Evolutionary conservation across 2,329 filamentous ascomycete genomes (phyloP), one percentile per base, ranked within the genome.

Genomic region (Colletotrichum acutatum): DNA sequence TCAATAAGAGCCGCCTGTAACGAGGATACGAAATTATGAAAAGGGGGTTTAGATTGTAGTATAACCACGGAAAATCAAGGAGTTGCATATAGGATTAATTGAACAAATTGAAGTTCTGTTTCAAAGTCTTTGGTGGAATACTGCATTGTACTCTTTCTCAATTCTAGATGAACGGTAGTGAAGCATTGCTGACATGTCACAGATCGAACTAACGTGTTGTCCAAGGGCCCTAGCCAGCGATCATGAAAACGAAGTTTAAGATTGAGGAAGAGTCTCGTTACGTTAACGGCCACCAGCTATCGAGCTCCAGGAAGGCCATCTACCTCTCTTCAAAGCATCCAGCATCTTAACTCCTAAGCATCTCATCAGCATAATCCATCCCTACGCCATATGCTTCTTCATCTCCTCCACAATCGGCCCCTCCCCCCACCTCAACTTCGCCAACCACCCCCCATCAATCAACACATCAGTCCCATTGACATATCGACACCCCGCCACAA

Each of bases 1-100:
- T 73, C 24, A 70, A 61, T n/a, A 68, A 73, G 57, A 73, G 71
- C 30, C 71, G 71, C 14, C 19, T 73, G 22, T 73, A 24, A 65
- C 3, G 49, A 52, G 14, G 14, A 24, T n/a, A 22, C 5, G 37
- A 49, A 30, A 22, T 28, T 1, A 26, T 26, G 30, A 30, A 19
- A 32, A 22, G 19, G 24, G 19, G n/a, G 3, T 4, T 3, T 37
- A 4, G 11, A n/a, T 49, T 65, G 70, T 69, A 70, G 30, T 26
- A 16, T 56, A 64, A 59, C 59, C 11, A 46, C 12, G 66, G 54
- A 59, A 56, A 54, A 26, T 5, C 34, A 12, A 14, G 70, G 70
- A 64, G 70, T 72, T 72, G 1, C 8, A n/a, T 19, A 28, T 28
- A n/a, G 22, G 4, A 46, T 26, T 6, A 6, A 22, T 54, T 54